These are phyloP conservation scores for Angomonas deanei DNA, from an alignment of 208 protist genomes.

Conservation along the genomic window DNA sequence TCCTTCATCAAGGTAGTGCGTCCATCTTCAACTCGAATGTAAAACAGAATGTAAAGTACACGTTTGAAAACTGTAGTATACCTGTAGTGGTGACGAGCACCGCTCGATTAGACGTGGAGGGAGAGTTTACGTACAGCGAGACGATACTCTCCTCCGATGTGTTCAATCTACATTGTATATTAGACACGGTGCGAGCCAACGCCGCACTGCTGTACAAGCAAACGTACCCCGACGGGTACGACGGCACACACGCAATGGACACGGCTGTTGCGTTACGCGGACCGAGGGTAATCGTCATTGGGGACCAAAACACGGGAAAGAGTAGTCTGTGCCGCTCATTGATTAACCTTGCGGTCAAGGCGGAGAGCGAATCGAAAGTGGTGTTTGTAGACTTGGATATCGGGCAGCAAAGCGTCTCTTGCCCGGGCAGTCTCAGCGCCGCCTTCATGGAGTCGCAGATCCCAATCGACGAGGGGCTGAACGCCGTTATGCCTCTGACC, in stretches of 20 bases:
- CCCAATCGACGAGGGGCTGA: conserved; percentile 63
- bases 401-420: conserved; percentile 59
- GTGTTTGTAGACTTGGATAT: conserved; percentile 73
- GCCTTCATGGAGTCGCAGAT: conserved; percentile 57
- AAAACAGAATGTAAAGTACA: conserved; percentile 40
- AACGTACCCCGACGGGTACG: background rate
- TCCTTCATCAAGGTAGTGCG: conserved; percentile 32
- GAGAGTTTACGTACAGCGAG: conserved; percentile 21
- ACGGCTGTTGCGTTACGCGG: conserved; percentile 13
- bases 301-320: conserved; percentile 66
- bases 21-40: conserved; percentile 34
- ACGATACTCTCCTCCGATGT: conserved; percentile 15
- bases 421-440: conserved; percentile 62
- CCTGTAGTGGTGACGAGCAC: conserved; percentile 19
- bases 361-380: background rate
- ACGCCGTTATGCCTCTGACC: conserved; percentile 59
- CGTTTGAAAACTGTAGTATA: conserved; percentile 27
- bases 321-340: conserved; percentile 46
- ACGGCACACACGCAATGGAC: background rate
- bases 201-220: conserved; percentile 6
- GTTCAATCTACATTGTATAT: conserved; percentile 29
- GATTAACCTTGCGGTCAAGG: conserved; percentile 57
- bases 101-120: conserved; percentile 42
- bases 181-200: conserved; percentile 26
- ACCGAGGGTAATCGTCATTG: conserved; percentile 70